Evolutionary conservation across 768 basidiomycete genomes (phyloP).

Genomic region (Hydnomerulius pinastri): DNA sequence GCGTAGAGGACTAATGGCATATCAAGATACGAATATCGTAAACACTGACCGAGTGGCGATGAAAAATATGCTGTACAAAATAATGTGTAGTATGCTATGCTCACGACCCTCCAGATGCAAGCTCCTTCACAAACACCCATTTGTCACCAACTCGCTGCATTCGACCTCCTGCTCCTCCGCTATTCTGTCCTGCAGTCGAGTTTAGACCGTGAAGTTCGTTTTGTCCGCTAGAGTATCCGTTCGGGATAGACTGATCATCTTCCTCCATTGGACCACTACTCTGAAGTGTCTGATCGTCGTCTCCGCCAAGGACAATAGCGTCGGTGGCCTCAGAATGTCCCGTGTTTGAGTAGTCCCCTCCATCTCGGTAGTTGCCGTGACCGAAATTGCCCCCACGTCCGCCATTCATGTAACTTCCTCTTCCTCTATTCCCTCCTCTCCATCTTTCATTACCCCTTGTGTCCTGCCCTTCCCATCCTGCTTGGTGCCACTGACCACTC

Average conservation of each 20-base stretch:
- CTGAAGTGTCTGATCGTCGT: conserved; percentile 32
- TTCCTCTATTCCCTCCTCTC: conserved; percentile 39
- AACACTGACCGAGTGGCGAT: background rate
- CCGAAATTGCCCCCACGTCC: conserved; percentile 30
- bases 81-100: conserved; percentile 20
- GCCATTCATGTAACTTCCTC: conserved; percentile 39
- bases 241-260: background rate
- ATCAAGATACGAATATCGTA: background rate
- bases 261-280: conserved; percentile 1
- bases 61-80: conserved; percentile 21
- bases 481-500: conserved; percentile 26
- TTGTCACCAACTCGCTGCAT: conserved; percentile 75
- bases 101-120: conserved; percentile 23
- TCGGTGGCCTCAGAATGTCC: conserved; percentile 45
- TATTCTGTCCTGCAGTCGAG: conserved; percentile 6
- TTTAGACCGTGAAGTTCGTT: background rate
- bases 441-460: conserved; percentile 38
- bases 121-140: conserved; percentile 67
- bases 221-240: conserved; percentile 4
- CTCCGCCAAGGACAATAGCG: conserved; percentile 61
- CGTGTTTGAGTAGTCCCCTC: conserved; percentile 35
- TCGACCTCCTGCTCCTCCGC: conserved; percentile 42
- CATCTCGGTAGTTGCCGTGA: conserved; percentile 52
- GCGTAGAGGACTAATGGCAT: background rate
- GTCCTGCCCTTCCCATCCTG: conserved; percentile 32